Evolutionary conservation across 225 moss, liverwort and hornwort species (phyloP).

Genomic region (Neckera pumila): DNA sequence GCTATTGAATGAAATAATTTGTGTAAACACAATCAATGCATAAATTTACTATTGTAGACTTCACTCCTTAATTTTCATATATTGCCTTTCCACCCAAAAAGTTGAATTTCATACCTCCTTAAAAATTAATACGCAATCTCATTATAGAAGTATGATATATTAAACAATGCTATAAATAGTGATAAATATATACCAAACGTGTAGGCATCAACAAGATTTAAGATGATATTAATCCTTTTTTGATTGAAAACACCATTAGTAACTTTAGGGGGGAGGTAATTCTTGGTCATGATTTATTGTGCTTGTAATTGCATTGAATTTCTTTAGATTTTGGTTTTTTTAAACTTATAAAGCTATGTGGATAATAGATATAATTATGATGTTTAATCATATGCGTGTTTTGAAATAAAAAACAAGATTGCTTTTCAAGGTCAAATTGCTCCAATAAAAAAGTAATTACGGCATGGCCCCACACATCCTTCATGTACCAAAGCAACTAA

Average conservation of each 20-base stretch:
- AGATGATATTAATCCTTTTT: background rate
- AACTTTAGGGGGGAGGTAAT: no score
- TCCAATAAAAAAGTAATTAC: background rate
- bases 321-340: background rate
- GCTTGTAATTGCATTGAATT: background rate
- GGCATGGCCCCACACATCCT: rapidly evolving
- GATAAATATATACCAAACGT: no score
- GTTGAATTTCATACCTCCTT: background rate
- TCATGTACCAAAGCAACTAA: rapidly evolving
- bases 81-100: background rate
- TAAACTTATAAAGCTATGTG: no score
- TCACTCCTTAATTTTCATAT: no score
- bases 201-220: background rate
- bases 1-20: background rate
- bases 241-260: background rate
- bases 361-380: background rate
- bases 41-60: background rate
- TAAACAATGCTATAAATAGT: background rate
- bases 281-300: no score
- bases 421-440: background rate
- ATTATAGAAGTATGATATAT: background rate
- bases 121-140: background rate
- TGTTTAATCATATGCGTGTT: background rate
- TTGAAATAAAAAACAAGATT: background rate
- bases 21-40: no score